Evolutionary conservation across 2,329 filamentous ascomycete genomes (phyloP).

Genomic region (Sporothrix globosa): DNA sequence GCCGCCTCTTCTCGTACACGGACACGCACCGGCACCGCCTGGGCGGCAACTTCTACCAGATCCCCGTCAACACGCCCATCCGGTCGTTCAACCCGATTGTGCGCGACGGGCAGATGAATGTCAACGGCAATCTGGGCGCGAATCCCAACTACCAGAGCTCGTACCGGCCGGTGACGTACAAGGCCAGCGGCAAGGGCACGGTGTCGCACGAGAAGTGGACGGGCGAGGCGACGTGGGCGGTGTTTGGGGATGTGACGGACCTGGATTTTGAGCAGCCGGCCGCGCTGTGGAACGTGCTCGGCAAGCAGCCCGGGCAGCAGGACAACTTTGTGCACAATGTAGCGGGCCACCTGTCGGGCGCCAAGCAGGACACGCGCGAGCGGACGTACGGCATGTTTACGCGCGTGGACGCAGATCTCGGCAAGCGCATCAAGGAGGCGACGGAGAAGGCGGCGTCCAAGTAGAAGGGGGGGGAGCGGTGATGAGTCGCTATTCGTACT

Average conservation of each 20-base stretch:
- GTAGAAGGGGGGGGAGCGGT: neutral
- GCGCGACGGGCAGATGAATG: constrained; percentile 71
- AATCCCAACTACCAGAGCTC: constrained; percentile 62
- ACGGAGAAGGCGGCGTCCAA: constrained; percentile 52
- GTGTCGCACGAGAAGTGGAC: constrained; percentile 54
- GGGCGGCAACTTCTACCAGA: constrained; percentile 66
- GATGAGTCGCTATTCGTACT: neutral
- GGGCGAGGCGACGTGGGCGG: constrained; percentile 49
- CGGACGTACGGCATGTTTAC: constrained; percentile 65
- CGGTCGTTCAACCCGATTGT: constrained; percentile 69
- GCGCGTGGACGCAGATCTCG: constrained; percentile 58
- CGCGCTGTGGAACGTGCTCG: constrained; percentile 54
- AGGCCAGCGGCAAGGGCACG: constrained; percentile 46
- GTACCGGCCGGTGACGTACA: constrained; percentile 52
- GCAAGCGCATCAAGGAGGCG: constrained; percentile 54
- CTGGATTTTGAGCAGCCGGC: constrained; percentile 57
- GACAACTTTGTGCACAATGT: constrained; percentile 64
- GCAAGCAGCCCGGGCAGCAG: constrained; percentile 58
- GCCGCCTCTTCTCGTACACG: constrained; percentile 63
- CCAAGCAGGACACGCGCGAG: constrained; percentile 58
- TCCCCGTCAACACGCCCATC: constrained; percentile 63
- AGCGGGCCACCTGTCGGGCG: constrained; percentile 58
- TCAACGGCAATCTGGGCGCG: constrained; percentile 65
- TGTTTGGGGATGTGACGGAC: constrained; percentile 50
- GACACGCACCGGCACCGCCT: constrained; percentile 67